Conservation (phyloP, 1,284 basidiomycete genomes). For the Vanrija sp. region DNA sequence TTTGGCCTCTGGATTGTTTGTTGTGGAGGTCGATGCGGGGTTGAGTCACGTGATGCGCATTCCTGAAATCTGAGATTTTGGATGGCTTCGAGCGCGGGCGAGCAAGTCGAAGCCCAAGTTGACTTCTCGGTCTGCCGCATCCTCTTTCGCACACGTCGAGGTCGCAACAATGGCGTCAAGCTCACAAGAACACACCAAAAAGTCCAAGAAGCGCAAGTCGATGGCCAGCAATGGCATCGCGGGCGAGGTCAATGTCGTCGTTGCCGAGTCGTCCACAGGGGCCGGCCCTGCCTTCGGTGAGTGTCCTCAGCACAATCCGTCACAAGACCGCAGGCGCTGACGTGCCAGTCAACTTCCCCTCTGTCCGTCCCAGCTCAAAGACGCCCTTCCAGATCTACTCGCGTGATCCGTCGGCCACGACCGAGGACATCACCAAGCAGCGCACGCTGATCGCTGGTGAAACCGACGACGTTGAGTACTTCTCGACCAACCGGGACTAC, state of each 20-base stretch:
- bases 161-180: too few species aligned
- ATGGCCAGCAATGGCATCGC: conserved; percentile 1
- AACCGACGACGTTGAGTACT: conserved; percentile 63
- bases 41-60: too few species aligned
- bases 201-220: conserved; percentile 39
- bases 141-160: too few species aligned
- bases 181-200: conserved; percentile 10
- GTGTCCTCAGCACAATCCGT: conserved; percentile 24
- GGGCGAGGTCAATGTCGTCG: conserved; percentile 16
- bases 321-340: not conserved
- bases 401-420: conserved; percentile 39
- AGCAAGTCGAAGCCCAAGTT: too few species aligned
- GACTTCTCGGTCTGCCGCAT: too few species aligned
- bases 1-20: too few species aligned
- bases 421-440: conserved; percentile 53
- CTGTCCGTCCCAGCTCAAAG: conserved; percentile 58
- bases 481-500: conserved; percentile 53
- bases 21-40: not conserved
- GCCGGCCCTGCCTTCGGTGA: conserved; percentile 70
- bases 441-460: conserved; percentile 64
- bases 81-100: too few species aligned
- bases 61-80: too few species aligned
- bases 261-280: conserved; percentile 50
- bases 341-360: conserved; percentile 66
- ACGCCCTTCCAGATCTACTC: conserved; percentile 66